phyloP scores from a whole-genome alignment of 768 basidiomycete species.

The Suillus brevipes region DNA sequence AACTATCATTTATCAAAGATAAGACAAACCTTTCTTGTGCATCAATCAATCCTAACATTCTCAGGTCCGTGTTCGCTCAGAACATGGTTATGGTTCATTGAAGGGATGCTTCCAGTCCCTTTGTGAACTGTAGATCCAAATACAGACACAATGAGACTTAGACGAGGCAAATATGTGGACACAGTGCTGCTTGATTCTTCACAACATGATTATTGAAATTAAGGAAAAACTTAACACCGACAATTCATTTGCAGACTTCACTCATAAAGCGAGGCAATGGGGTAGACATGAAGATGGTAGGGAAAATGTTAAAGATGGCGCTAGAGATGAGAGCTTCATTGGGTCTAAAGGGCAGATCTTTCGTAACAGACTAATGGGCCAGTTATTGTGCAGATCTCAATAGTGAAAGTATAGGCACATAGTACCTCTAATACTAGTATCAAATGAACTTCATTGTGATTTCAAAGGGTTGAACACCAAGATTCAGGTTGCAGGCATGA shows the following conservation, averaged over 20 bases:
- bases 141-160: slow-evolving; percentile 9
- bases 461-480: too few species aligned
- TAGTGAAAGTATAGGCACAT: too few species aligned
- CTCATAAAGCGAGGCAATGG: not conserved
- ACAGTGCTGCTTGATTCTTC: slow-evolving; percentile 7
- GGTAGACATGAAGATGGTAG: not conserved
- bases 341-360: too few species aligned
- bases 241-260: not conserved
- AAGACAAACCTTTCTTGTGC: not conserved
- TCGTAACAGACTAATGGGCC: too few species aligned
- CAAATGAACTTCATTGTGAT: too few species aligned
- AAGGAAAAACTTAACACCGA: slow-evolving; percentile 9
- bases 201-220: slow-evolving; percentile 21
- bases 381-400: not conserved
- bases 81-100: slow-evolving; percentile 17
- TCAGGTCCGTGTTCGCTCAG: slow-evolving; percentile 7
- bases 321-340: not conserved
- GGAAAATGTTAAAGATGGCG: not conserved
- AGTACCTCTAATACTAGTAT: too few species aligned
- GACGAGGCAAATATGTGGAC: slow-evolving; percentile 12
- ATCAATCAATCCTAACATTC: not conserved
- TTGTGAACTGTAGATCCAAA: slow-evolving; percentile 11
- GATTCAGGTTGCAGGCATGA: too few species aligned
- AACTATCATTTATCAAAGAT: slow-evolving; percentile 27
- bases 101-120: slow-evolving; percentile 17